Conservation (phyloP, 768 basidiomycete species). For the Sarcodon sp. region DNA sequence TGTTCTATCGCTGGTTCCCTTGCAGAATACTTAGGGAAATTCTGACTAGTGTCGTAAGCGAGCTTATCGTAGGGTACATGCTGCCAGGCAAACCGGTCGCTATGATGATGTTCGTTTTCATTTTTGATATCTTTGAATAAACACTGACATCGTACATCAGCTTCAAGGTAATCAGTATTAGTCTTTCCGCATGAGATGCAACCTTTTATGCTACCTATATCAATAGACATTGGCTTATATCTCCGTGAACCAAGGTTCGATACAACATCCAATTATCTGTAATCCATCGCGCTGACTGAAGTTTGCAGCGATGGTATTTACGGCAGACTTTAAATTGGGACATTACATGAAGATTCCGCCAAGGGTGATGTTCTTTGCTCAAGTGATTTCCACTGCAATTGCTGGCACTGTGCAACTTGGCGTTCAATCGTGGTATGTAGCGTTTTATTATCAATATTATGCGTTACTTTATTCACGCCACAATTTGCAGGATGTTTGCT, state of each 20-base stretch:
- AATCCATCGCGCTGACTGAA: background rate
- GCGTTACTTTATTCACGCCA: background rate
- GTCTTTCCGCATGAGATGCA: too few species aligned
- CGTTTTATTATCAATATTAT: background rate
- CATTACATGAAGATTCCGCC: slow-evolving; percentile 64
- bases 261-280: background rate
- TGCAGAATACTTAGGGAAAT: slow-evolving; percentile 3
- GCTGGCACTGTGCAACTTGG: slow-evolving; percentile 57
- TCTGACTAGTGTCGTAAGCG: slow-evolving; percentile 46
- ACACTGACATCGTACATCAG: background rate
- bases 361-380: slow-evolving; percentile 24
- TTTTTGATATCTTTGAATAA: slow-evolving; percentile 4
- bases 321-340: slow-evolving; percentile 66
- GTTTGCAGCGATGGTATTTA: slow-evolving; percentile 41
- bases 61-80: slow-evolving; percentile 54
- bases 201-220: too few species aligned
- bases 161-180: slow-evolving; percentile 3
- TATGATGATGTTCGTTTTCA: slow-evolving; percentile 56
- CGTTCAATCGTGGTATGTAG: slow-evolving; percentile 35
- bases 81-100: slow-evolving; percentile 56
- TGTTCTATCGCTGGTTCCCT: slow-evolving; percentile 10
- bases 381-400: slow-evolving; percentile 44
- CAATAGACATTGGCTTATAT: slow-evolving; percentile 51
- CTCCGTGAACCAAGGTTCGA: slow-evolving; percentile 33
- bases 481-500: background rate